phyloP scores from a whole-genome alignment of 176 grass and related monocot genomes.

The Aegilops umbellulata region DNA sequence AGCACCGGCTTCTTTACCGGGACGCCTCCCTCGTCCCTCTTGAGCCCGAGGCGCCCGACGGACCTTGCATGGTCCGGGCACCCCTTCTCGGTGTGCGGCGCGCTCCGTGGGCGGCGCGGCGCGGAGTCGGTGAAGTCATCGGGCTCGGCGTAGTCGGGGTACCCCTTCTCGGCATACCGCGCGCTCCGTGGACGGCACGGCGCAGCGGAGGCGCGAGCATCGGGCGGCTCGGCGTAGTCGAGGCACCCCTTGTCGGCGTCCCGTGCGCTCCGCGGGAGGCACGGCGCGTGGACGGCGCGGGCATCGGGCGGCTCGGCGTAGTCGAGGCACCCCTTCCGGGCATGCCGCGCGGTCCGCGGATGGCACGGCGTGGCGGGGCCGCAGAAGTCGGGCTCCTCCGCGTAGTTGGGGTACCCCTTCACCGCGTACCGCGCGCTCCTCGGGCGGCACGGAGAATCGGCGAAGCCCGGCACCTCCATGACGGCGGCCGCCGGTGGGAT shows the following conservation, averaged over 20 bases:
- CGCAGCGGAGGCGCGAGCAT: background rate
- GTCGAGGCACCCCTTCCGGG: background rate
- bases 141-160: constrained; percentile 3
- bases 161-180: constrained; percentile 16
- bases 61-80: background rate
- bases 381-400: constrained; percentile 15
- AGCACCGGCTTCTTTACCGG: constrained; percentile 21
- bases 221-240: background rate
- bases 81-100: constrained; percentile 3
- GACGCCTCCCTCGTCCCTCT: background rate
- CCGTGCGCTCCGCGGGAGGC: constrained; percentile 27
- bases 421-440: constrained; percentile 32
- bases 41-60: background rate
- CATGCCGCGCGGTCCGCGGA: constrained; percentile 15
- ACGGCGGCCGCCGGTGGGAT: background rate
- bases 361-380: constrained; percentile 11
- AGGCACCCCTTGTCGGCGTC: constrained; percentile 13
- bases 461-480: background rate
- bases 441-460: constrained; percentile 23
- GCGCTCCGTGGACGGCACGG: constrained; percentile 24
- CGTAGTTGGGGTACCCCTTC: constrained; percentile 34
- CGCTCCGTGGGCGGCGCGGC: constrained; percentile 9
- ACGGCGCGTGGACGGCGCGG: background rate
- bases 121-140: background rate
- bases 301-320: background rate